These are phyloP conservation scores for Lepiota venenata DNA, from an alignment of 768 basidiomycete species.

Conservation along the genomic window DNA sequence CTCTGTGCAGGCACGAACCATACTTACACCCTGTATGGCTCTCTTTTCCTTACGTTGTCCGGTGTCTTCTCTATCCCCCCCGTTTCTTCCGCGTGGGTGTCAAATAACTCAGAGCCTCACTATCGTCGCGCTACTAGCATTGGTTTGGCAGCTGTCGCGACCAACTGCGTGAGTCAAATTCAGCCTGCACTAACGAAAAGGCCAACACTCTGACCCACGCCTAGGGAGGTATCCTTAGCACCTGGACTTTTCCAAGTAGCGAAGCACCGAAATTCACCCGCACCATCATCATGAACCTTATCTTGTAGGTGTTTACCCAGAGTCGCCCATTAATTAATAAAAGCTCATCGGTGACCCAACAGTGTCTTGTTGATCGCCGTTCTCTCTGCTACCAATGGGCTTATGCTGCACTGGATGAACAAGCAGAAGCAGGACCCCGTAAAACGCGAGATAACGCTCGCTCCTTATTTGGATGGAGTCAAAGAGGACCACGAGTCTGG, in stretches of 20 bases:
- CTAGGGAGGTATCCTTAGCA: conserved; percentile 12
- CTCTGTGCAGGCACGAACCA: conserved; percentile 1
- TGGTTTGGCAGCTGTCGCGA: conserved; percentile 38
- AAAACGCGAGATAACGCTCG: conserved; percentile 25
- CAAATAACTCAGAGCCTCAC: conserved; percentile 49
- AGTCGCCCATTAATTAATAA: background rate
- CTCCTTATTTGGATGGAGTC: conserved; percentile 19
- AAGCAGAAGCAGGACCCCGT: conserved; percentile 17
- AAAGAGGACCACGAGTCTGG: conserved; percentile 10
- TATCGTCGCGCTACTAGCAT: conserved; percentile 44
- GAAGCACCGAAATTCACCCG: conserved; percentile 8
- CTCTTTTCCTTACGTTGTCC: conserved; percentile 40
- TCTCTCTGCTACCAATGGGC: conserved; percentile 20
- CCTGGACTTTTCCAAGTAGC: conserved; percentile 6
- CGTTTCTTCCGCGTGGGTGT: conserved; percentile 40
- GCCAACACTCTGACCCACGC: background rate
- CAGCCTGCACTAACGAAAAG: too few species aligned
- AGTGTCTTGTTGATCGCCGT: conserved; percentile 19
- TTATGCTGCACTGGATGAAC: conserved; percentile 25
- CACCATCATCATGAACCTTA: conserved; percentile 8
- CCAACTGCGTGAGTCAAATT: conserved; percentile 21
- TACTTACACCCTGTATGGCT: conserved; percentile 34
- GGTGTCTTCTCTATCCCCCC: conserved; percentile 40
- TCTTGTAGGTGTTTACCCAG: background rate
- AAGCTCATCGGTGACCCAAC: too few species aligned